phyloP scores from a whole-genome alignment of 306 rosid species.

The Inga laurina region DNA sequence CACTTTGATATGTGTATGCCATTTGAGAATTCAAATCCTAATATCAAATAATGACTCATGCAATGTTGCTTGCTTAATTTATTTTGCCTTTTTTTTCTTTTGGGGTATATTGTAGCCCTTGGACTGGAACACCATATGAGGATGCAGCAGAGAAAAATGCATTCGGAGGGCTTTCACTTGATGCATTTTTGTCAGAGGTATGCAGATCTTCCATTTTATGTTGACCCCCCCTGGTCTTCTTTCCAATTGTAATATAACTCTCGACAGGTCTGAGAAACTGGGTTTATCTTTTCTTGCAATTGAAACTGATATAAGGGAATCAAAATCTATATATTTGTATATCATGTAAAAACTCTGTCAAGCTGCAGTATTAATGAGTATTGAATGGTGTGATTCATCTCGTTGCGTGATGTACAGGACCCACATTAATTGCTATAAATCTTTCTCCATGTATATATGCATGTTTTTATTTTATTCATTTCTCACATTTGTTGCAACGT shows the following conservation, averaged over 20 bases:
- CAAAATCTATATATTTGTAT: neutral
- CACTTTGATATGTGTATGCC: neutral
- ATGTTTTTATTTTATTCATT: neutral
- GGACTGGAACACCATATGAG: conserved; percentile 66
- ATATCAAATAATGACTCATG: conserved; percentile 11
- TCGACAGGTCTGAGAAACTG: neutral
- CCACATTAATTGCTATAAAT: neutral
- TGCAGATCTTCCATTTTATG: neutral
- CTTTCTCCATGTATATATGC: neutral
- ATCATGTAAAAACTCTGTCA: neutral
- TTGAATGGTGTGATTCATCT: neutral
- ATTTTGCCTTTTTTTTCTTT: conserved; percentile 9
- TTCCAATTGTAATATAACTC: neutral
- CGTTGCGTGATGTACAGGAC: neutral
- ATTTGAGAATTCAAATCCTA: conserved; percentile 25
- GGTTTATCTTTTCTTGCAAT: neutral
- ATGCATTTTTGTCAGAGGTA: conserved; percentile 73
- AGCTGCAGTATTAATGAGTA: neutral
- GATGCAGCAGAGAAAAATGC: conserved; percentile 83
- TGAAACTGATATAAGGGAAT: neutral
- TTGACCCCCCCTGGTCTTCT: neutral
- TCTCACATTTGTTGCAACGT: no score
- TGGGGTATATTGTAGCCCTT: conserved; percentile 62
- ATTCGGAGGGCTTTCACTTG: conserved; percentile 81
- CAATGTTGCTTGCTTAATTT: conserved; percentile 13